Evolutionary conservation across 202 grass and related monocot genomes (phyloP).

Genomic region (Saccharum hybrid): DNA sequence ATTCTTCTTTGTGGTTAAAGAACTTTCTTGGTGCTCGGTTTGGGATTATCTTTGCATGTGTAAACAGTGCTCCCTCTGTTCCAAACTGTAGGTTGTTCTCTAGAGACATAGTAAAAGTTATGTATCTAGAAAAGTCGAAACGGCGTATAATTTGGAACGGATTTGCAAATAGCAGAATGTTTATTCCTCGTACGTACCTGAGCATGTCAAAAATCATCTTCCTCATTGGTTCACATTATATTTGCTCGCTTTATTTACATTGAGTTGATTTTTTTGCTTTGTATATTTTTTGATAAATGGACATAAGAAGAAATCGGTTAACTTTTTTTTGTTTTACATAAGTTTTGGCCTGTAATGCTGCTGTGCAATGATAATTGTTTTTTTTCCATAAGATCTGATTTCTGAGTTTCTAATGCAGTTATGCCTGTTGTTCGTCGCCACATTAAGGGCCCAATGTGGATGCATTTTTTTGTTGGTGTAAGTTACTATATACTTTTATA

Average conservation of each 20-base stretch:
- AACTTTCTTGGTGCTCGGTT: background rate
- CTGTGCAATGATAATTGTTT: conserved; percentile 22
- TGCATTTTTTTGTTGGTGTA: conserved; percentile 97
- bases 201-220: background rate
- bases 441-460: conserved; percentile 91
- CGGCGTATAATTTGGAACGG: too few species aligned
- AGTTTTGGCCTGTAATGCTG: background rate
- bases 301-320: background rate
- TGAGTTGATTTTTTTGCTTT: background rate
- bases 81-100: too few species aligned
- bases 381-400: conserved; percentile 18
- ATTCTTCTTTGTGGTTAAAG: background rate
- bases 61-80: background rate
- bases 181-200: background rate
- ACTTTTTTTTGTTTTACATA: background rate
- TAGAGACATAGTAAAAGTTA: too few species aligned
- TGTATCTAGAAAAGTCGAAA: too few species aligned
- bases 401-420: conserved; percentile 50
- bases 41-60: background rate
- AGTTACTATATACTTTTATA: conserved; percentile 42
- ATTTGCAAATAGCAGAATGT: background rate
- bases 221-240: background rate
- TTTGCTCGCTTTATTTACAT: background rate
- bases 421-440: conserved; percentile 78
- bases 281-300: conserved; percentile 1